Evolutionary conservation across 306 rosid genomes (phyloP).

Genomic region (Corylus americana): DNA sequence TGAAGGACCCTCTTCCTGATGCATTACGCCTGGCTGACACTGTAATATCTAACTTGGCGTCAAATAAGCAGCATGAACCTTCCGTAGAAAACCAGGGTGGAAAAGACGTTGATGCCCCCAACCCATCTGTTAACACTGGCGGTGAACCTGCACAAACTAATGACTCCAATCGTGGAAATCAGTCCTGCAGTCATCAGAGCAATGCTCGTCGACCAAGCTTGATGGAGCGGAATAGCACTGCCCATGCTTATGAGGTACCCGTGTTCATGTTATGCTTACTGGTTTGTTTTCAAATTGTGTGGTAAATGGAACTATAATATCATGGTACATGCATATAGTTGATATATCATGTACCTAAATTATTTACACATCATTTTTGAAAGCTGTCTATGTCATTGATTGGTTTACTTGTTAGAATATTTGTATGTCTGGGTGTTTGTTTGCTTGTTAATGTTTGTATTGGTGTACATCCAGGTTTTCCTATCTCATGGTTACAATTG

Average conservation of each 20-base stretch:
- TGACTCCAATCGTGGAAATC: constrained; percentile 34
- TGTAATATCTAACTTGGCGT: constrained; percentile 43
- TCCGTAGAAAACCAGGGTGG: constrained; percentile 33
- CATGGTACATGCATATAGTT: neutral
- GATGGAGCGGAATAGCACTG: constrained; percentile 58
- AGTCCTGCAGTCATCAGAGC: constrained; percentile 28
- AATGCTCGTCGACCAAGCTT: constrained; percentile 39
- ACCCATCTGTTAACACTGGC: constrained; percentile 31
- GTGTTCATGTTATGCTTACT: constrained; percentile 13
- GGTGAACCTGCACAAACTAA: constrained; percentile 31
- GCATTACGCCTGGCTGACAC: constrained; percentile 52
- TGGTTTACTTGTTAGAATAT: too few species aligned
- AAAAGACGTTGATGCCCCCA: constrained; percentile 21
- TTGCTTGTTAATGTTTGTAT: too few species aligned
- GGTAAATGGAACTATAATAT: neutral
- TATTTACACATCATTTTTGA: neutral
- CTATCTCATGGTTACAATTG: neutral
- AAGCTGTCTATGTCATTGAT: neutral
- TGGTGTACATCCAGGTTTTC: too few species aligned
- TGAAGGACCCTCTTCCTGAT: constrained; percentile 79
- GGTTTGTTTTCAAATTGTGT: neutral
- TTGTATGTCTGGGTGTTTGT: too few species aligned
- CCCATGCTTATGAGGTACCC: constrained; percentile 59
- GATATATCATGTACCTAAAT: neutral
- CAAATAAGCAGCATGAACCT: constrained; percentile 27